These are phyloP conservation scores for Aristolochia californica DNA, from an alignment of 164 flowering plant species.

Conservation along the genomic window DNA sequence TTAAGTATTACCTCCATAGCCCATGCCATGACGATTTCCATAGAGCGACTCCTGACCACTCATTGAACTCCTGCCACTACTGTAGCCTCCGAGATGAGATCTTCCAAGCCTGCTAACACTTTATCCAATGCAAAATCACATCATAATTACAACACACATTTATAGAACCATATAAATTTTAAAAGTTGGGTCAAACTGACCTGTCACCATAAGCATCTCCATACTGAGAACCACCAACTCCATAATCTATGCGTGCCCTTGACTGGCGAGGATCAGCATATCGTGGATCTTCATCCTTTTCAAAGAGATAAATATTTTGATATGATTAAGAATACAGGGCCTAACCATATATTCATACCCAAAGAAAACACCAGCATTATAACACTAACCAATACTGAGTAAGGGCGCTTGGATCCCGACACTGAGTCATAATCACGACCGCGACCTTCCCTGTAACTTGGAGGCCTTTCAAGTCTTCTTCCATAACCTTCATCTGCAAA, in stretches of 20 bases:
- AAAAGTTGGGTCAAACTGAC: constrained; percentile 17
- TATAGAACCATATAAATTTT: neutral
- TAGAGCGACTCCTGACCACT: constrained; percentile 69
- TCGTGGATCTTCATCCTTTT: constrained; percentile 77
- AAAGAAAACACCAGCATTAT: neutral
- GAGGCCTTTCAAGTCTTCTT: constrained; percentile 73
- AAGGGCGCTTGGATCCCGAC: constrained; percentile 87
- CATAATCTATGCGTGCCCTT: constrained; percentile 88
- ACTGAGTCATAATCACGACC: constrained; percentile 68
- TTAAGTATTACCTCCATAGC: constrained; percentile 52
- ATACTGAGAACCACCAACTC: constrained; percentile 53
- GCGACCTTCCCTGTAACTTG: constrained; percentile 68
- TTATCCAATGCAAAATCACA: neutral
- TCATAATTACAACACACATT: neutral
- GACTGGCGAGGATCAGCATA: constrained; percentile 85
- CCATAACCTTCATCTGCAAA: constrained; percentile 76
- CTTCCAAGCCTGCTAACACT: constrained; percentile 54
- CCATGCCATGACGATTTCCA: constrained; percentile 67
- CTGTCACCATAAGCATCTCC: constrained; percentile 73
- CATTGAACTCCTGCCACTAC: constrained; percentile 53
- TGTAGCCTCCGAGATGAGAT: constrained; percentile 46
- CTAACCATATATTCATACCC: neutral
- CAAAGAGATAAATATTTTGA: neutral
- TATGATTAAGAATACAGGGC: neutral
- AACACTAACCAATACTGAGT: constrained; percentile 57